Percentiles rank a stretch among this genome's conserved stretches.
Conservation (phyloP, 805 yeast genomes). For the Saturnispora mendoncae region DNA sequence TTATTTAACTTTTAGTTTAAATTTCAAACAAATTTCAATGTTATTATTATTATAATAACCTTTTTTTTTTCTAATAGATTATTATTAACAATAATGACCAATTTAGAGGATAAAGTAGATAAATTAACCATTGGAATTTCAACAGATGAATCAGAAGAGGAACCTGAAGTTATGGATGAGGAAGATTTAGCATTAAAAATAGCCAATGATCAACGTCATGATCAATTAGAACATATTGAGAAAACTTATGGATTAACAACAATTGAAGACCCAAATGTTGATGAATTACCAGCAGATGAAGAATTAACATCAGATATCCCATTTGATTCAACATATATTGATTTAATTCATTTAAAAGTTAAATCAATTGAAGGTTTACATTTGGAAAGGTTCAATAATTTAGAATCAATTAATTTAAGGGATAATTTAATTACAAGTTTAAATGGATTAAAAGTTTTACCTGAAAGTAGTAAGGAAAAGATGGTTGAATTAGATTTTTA, state of each 20-base stretch:
- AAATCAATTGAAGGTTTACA: slow-evolving; percentile 52
- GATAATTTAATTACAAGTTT: slow-evolving; percentile 77
- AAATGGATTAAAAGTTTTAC: slow-evolving; percentile 53
- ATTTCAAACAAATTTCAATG: background rate
- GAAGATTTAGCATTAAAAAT: slow-evolving; percentile 9
- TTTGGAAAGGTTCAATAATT: slow-evolving; percentile 44
- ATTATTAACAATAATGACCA: background rate
- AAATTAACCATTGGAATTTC: background rate
- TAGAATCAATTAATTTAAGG: slow-evolving; percentile 63
- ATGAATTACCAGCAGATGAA: slow-evolving; percentile 57
- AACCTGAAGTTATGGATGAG: slow-evolving; percentile 11
- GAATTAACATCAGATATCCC: slow-evolving; percentile 52
- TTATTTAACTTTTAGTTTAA: too few relatives aligned
- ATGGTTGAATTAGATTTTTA: slow-evolving; percentile 79
- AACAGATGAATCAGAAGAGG: slow-evolving; percentile 10
- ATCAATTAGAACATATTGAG: slow-evolving; percentile 16
- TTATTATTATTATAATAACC: background rate
- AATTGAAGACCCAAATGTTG: slow-evolving; percentile 36
- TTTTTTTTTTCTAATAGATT: background rate
- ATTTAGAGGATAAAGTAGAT: background rate
- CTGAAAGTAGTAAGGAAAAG: slow-evolving; percentile 33
- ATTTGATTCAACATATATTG: slow-evolving; percentile 51
- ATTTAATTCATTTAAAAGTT: slow-evolving; percentile 64
- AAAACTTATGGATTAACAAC: slow-evolving; percentile 24
- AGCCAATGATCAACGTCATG: slow-evolving; percentile 6